These are phyloP conservation scores for Fonsecaea pugnacius DNA, from an alignment of 2,329 filamentous ascomycete species.

Conservation along the genomic window DNA sequence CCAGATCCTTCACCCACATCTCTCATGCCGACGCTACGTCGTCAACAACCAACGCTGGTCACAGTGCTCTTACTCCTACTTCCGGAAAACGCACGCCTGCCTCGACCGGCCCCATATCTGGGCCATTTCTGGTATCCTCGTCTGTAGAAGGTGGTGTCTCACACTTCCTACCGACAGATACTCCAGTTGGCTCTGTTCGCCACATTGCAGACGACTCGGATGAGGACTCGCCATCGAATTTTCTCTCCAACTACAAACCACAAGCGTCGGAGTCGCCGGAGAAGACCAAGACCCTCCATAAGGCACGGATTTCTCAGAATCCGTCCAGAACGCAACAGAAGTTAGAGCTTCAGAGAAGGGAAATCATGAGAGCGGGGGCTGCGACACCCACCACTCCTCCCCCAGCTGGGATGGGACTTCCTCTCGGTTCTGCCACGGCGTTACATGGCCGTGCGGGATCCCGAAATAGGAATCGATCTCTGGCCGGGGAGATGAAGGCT, in stretches of 20 bases:
- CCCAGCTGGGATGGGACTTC: slow-evolving; percentile 43
- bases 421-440: slow-evolving; percentile 33
- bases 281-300: slow-evolving; percentile 38
- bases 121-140: slow-evolving; percentile 46
- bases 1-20: slow-evolving; percentile 38
- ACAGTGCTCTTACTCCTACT: slow-evolving; percentile 30
- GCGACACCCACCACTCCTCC: slow-evolving; percentile 50
- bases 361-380: slow-evolving; percentile 45
- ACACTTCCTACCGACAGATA: slow-evolving; percentile 47
- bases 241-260: slow-evolving; percentile 54
- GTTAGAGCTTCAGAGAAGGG: slow-evolving; percentile 51
- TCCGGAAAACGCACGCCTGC: slow-evolving; percentile 43
- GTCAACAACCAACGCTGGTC: slow-evolving; percentile 40
- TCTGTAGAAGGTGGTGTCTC: slow-evolving; percentile 55
- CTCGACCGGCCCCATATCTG: slow-evolving; percentile 36
- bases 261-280: slow-evolving; percentile 51
- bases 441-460: slow-evolving; percentile 40
- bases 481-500: slow-evolving; percentile 40
- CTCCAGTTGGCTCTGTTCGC: slow-evolving; percentile 33
- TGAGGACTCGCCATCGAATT: slow-evolving; percentile 52
- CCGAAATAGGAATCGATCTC: slow-evolving; percentile 32
- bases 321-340: slow-evolving; percentile 55
- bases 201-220: slow-evolving; percentile 47
- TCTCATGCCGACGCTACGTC: slow-evolving; percentile 44
- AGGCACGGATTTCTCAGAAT: slow-evolving; percentile 39